Evolutionary conservation across 768 basidiomycete species (phyloP).

Genomic region (Russula sp.): DNA sequence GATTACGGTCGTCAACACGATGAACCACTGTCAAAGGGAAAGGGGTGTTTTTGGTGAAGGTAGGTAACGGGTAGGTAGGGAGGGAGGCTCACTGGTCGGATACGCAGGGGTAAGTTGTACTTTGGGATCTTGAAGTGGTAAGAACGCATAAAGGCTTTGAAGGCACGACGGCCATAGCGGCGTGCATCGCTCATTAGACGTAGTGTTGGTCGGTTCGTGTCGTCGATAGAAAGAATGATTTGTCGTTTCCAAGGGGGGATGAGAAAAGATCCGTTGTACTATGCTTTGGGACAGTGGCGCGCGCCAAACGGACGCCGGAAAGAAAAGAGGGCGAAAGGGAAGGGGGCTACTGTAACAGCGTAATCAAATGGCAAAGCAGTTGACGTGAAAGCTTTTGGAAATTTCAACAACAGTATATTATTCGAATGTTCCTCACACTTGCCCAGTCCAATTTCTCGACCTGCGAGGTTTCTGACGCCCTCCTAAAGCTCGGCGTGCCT

Average conservation of each 20-base stretch:
- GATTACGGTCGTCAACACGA: conserved; percentile 58
- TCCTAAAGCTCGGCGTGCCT: conserved; percentile 65
- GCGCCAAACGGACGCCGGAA: neutral
- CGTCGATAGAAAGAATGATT: neutral
- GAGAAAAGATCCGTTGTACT: neutral
- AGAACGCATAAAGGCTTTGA: conserved; percentile 66
- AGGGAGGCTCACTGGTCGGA: conserved; percentile 51
- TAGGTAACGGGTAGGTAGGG: neutral
- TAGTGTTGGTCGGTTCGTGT: neutral
- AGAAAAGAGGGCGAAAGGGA: neutral
- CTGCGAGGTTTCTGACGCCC: conserved; percentile 85
- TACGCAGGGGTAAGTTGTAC: conserved; percentile 61
- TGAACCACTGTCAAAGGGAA: conserved; percentile 56
- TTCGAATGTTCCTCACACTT: conserved; percentile 12
- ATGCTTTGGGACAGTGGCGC: too few species aligned
- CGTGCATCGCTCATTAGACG: conserved; percentile 23
- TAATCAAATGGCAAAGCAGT: too few species aligned
- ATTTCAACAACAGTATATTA: too few species aligned
- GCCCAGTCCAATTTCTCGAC: conserved; percentile 44
- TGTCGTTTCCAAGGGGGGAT: neutral
- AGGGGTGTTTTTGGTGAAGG: neutral
- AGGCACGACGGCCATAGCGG: conserved; percentile 37
- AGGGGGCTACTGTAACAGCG: too few species aligned
- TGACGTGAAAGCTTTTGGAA: too few species aligned
- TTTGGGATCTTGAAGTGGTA: conserved; percentile 53